A percentile compares a stretch with the other conserved stretches of the same genome.
phyloP scores from a whole-genome alignment of 345 rosid species.

The Acer campestre region DNA sequence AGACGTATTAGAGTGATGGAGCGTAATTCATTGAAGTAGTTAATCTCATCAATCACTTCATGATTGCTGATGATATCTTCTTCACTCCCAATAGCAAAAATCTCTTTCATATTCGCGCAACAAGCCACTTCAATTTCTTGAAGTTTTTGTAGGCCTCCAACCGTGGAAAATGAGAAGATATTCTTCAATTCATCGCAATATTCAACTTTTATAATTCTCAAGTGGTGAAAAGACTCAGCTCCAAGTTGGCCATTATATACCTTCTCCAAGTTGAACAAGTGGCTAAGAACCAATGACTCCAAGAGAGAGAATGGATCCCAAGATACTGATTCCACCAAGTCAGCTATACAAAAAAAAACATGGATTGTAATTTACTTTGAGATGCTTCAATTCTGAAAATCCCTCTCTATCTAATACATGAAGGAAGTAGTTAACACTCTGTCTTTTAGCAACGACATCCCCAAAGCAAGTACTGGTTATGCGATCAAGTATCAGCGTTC shows the following conservation, averaged over 20 bases:
- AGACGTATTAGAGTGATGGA: too few species aligned
- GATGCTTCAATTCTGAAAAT: constrained; percentile 10
- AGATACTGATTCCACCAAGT: neutral
- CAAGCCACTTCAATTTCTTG: too few species aligned
- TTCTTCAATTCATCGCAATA: too few species aligned
- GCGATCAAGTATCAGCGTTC: neutral
- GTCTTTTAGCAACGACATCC: neutral
- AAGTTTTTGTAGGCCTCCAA: too few species aligned
- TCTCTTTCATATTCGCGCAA: too few species aligned
- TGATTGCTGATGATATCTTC: too few species aligned
- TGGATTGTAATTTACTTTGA: neutral
- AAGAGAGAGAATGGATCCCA: neutral
- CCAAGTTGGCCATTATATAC: neutral
- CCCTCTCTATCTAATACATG: neutral
- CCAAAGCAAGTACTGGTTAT: neutral
- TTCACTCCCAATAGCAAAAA: too few species aligned
- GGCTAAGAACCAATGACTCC: neutral
- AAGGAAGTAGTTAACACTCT: neutral
- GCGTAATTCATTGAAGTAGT: too few species aligned
- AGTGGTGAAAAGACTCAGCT: constrained; percentile 2
- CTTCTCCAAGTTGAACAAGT: neutral
- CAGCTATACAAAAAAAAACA: neutral
- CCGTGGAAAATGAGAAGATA: too few species aligned
- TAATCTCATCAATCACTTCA: too few species aligned
- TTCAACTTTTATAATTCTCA: constrained; percentile 2